phyloP scores from a whole-genome alignment of 352 stramenopile species.

The Phytopythium mirpurense region DNA sequence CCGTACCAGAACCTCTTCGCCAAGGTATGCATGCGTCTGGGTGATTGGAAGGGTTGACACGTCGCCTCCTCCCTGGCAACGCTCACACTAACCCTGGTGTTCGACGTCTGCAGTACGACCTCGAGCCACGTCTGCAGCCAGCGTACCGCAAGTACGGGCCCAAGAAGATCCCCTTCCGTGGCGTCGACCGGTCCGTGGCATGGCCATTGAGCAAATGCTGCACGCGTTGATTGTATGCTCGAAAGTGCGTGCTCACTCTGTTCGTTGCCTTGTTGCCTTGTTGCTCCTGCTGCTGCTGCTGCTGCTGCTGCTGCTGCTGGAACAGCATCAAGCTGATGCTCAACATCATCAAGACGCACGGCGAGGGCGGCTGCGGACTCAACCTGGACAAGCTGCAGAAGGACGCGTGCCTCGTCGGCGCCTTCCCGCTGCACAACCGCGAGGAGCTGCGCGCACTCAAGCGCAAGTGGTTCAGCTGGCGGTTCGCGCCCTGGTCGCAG shows the following conservation, averaged over 20 bases:
- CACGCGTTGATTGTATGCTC: too few species aligned
- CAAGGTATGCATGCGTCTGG: conserved; percentile 35
- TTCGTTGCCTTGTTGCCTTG: too few species aligned
- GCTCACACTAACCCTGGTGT: too few species aligned
- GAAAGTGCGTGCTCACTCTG: too few species aligned
- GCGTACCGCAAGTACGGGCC: conserved; percentile 67
- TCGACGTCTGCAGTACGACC: conserved; percentile 37
- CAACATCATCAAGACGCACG: conserved; percentile 57
- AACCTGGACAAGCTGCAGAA: conserved; percentile 46
- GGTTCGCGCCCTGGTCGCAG: conserved; percentile 49
- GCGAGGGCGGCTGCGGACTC: conserved; percentile 54
- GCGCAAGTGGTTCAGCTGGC: conserved; percentile 64
- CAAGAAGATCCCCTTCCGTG: conserved; percentile 69
- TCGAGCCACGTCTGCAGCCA: conserved; percentile 49
- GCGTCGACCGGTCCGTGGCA: conserved; percentile 46
- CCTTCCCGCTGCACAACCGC: conserved; percentile 55
- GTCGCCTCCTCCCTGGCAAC: too few species aligned
- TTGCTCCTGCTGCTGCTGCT: too few species aligned
- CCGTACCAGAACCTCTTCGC: conserved; percentile 70
- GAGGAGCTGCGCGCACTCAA: conserved; percentile 43
- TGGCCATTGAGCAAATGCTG: too few species aligned
- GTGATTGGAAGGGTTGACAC: too few species aligned
- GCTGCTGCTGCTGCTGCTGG: too few species aligned
- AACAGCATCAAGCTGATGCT: conserved; percentile 64
- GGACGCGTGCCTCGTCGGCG: conserved; percentile 50